Evolutionary conservation across 768 basidiomycete species (phyloP).

Genomic region (Leucocoprinus sp.): DNA sequence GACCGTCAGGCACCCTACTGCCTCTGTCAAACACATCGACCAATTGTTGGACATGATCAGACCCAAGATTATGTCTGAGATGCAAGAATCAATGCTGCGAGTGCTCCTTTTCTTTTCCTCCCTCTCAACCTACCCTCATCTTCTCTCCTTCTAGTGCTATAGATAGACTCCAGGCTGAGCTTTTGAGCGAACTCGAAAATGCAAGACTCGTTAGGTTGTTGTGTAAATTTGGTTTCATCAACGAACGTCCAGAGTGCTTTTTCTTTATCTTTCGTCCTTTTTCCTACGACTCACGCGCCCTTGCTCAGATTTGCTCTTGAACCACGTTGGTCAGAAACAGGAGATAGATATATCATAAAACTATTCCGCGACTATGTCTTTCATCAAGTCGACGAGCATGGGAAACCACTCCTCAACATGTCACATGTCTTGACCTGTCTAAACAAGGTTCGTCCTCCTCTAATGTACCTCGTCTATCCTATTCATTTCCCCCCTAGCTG

Average conservation of each 20-base stretch:
- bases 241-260: constrained; percentile 95
- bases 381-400: constrained; percentile 90
- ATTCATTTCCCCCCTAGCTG: too few species aligned
- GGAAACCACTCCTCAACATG: constrained; percentile 83
- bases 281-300: not conserved
- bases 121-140: not conserved
- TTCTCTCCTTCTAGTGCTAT: constrained; percentile 42
- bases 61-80: constrained; percentile 61
- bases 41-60: constrained; percentile 79
- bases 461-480: too few species aligned
- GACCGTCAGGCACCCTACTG: constrained; percentile 52
- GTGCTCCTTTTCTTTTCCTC: constrained; percentile 16
- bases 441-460: too few species aligned
- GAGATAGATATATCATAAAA: constrained; percentile 96
- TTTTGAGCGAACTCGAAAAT: constrained; percentile 89
- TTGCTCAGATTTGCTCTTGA: constrained; percentile 79
- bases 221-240: constrained; percentile 96
- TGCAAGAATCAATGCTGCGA: constrained; percentile 78
- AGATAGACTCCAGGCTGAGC: constrained; percentile 76
- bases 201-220: constrained; percentile 82
- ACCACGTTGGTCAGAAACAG: constrained; percentile 96
- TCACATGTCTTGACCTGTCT: constrained; percentile 86
- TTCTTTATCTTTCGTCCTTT: not conserved
- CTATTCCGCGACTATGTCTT: constrained; percentile 98
- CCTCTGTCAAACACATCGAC: constrained; percentile 50